Conservation (phyloP, 208 protist genomes). For the Vickermania spadyakhi region DNA sequence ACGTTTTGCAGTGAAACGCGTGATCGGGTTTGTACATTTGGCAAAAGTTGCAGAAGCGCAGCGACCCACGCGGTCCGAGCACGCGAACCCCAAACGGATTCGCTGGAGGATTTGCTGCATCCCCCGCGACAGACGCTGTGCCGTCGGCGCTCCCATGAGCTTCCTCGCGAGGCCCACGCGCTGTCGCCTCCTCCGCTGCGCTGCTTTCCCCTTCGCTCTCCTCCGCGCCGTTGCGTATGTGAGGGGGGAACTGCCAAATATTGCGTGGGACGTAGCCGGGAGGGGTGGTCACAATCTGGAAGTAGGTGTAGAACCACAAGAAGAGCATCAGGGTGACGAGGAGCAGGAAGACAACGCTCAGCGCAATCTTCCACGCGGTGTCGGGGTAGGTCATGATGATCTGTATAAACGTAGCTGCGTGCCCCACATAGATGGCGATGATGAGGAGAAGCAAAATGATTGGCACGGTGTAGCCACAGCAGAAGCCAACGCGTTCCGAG, state of each 20-base stretch:
- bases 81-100: slow-evolving; percentile 35
- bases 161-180: neutral
- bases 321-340: slow-evolving; percentile 9
- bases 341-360: slow-evolving; percentile 29
- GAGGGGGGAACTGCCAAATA: slow-evolving; percentile 18
- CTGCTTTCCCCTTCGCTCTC: neutral
- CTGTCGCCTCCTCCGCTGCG: neutral
- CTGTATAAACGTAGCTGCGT: slow-evolving; percentile 26
- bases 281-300: slow-evolving; percentile 26
- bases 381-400: slow-evolving; percentile 16
- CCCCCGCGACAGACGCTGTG: neutral
- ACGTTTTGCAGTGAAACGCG: slow-evolving; percentile 81
- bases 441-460: slow-evolving; percentile 29
- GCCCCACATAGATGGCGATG: slow-evolving; percentile 11
- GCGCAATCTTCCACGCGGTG: slow-evolving; percentile 24
- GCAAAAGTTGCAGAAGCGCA: slow-evolving; percentile 64
- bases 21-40: slow-evolving; percentile 62
- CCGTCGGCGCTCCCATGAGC: neutral
- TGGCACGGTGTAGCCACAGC: slow-evolving; percentile 32
- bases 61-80: slow-evolving; percentile 16
- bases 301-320: slow-evolving; percentile 30
- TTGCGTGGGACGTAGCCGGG: slow-evolving; percentile 45
- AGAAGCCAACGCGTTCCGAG: slow-evolving; percentile 24
- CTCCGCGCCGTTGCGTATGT: neutral
- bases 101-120: neutral